A percentile compares a stretch with the other conserved stretches of the same genome.
Conservation (phyloP, 108 stramenopile species). For the Nitzschia inconspicua region DNA sequence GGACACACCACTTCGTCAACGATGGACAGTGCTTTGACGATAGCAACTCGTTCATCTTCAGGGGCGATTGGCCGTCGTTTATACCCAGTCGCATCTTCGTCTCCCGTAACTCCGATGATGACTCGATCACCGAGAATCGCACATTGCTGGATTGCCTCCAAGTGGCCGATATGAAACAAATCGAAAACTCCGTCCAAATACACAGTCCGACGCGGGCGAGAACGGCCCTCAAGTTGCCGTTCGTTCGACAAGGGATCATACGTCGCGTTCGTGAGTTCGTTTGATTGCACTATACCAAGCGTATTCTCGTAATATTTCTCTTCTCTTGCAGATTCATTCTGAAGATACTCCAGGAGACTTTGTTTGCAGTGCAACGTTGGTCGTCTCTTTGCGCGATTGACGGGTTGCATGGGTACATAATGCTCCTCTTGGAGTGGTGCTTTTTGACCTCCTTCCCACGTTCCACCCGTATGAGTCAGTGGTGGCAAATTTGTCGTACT, state of each 20-base stretch:
- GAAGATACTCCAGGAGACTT: conserved; percentile 36
- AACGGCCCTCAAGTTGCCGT: no score
- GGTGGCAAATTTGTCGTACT: conserved; percentile 21
- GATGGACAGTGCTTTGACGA: conserved; percentile 39
- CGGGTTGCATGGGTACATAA: conserved; percentile 70
- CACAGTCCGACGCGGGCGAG: conserved; percentile 35
- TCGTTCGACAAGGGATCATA: no score
- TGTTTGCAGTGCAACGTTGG: conserved; percentile 30
- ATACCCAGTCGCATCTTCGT: conserved; percentile 64
- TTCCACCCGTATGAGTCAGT: conserved; percentile 41
- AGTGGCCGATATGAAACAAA: conserved; percentile 75
- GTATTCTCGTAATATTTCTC: neutral
- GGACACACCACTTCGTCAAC: conserved; percentile 67
- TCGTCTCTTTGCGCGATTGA: conserved; percentile 41
- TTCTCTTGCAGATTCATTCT: conserved; percentile 28
- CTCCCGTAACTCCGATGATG: conserved; percentile 68
- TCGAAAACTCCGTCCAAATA: conserved; percentile 82
- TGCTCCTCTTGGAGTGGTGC: conserved; percentile 48
- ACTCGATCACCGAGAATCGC: conserved; percentile 41
- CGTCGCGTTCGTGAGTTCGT: no score
- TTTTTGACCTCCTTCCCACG: conserved; percentile 46
- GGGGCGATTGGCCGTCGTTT: conserved; percentile 61
- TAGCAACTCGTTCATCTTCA: conserved; percentile 50
- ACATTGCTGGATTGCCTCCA: conserved; percentile 65
- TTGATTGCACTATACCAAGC: no score